Evolutionary conservation across 257 asterid genomes (phyloP).

Genomic region (Anisodus acutangulus): DNA sequence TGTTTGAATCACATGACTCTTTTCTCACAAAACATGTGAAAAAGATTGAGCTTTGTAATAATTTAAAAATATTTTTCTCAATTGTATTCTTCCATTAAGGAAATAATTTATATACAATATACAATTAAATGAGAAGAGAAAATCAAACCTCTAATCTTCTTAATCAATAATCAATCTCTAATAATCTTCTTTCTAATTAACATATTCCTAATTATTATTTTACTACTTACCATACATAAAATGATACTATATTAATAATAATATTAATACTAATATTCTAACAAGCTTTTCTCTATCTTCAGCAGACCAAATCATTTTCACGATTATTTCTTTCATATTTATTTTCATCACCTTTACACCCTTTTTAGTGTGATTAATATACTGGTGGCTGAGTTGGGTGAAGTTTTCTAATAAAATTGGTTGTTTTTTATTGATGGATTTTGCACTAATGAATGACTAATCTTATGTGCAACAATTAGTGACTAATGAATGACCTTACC

Average conservation of each 20-base stretch:
- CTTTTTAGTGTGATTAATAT: background rate
- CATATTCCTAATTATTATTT: too few species aligned
- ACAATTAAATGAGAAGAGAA: too few species aligned
- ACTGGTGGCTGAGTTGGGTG: conserved; percentile 5
- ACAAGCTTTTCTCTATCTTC: background rate
- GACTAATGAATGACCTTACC: background rate
- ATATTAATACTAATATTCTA: too few species aligned
- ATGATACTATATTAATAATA: too few species aligned
- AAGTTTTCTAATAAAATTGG: conserved; percentile 9
- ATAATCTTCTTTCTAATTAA: too few species aligned
- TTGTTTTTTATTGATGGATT: conserved; percentile 21
- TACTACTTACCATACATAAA: too few species aligned
- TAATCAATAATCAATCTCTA: too few species aligned
- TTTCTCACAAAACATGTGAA: conserved; percentile 24
- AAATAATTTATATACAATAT: too few species aligned
- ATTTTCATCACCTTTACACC: conserved; percentile 6
- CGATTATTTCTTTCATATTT: background rate
- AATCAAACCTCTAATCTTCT: too few species aligned
- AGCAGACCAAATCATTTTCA: background rate
- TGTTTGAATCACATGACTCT: background rate
- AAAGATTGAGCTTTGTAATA: background rate
- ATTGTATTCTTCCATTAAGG: too few species aligned
- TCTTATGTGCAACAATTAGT: background rate
- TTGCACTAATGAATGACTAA: conserved; percentile 10
- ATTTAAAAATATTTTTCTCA: too few species aligned